phyloP scores from a whole-genome alignment of 2,329 filamentous ascomycete species.

The Lasiodiplodia theobromae region DNA sequence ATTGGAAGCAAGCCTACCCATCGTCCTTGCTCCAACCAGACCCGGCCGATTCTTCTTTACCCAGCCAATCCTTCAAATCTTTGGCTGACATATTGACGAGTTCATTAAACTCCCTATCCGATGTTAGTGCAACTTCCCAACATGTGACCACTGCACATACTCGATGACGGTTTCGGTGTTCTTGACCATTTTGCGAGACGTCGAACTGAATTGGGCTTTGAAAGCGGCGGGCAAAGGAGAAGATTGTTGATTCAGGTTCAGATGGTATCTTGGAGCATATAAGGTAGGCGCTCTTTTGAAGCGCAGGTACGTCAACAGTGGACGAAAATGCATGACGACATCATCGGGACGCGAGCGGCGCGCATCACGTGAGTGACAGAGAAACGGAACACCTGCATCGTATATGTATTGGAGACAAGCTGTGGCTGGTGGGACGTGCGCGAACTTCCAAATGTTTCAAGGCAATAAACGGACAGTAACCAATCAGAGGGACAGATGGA shows the following conservation, averaged over 20 bases:
- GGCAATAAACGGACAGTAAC: background rate
- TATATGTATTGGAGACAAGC: background rate
- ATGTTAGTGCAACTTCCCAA: background rate
- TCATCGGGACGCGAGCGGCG: background rate
- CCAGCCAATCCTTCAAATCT: slow-evolving; percentile 69
- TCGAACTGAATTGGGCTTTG: background rate
- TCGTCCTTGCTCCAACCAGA: slow-evolving; percentile 67
- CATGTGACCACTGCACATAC: slow-evolving; percentile 39
- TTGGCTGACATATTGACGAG: slow-evolving; percentile 70
- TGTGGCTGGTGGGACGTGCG: slow-evolving; percentile 9
- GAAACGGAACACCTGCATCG: slow-evolving; percentile 7
- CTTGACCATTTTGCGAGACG: slow-evolving; percentile 56
- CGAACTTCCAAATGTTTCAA: slow-evolving; percentile 13
- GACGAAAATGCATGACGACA: slow-evolving; percentile 27
- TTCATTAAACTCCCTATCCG: slow-evolving; percentile 66
- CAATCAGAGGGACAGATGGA: background rate
- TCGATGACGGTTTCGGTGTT: slow-evolving; percentile 59
- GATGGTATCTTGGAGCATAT: background rate
- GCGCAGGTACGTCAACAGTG: background rate
- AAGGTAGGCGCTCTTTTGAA: background rate
- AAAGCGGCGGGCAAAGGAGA: background rate
- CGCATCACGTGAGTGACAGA: slow-evolving; percentile 20
- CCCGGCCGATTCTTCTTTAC: slow-evolving; percentile 62
- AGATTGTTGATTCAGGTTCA: background rate
- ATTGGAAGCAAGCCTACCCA: slow-evolving; percentile 17